Base-by-base conservation (phyloP, 2,329 filamentous ascomycete species). In the Nannizzia gypsea region DNA sequence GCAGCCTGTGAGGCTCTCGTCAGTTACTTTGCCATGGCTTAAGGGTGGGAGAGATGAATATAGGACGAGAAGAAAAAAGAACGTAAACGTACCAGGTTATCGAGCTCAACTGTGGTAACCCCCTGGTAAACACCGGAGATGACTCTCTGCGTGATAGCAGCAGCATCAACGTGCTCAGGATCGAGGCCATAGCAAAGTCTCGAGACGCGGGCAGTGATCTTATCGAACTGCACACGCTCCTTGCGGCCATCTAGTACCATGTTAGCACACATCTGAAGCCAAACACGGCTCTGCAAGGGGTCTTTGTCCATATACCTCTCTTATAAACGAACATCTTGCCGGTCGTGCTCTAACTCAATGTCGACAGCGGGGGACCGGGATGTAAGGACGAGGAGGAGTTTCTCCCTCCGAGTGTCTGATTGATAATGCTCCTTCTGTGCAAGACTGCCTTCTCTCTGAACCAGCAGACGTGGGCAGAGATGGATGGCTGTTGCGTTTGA, bases 211-310 rank as follows among this genome's bases (percentile, higher is more conserved):
- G 93, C 93, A 71, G 93, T 97, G 83, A 99, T 99, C 81, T 99
- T 99, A 83, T 99, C 93, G 80, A 99, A 99, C 76, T 99, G 93
- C 66, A 99, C 93, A 76, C 93, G 93, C 83, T 99, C 93, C 81
- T 97, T 96, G 81, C 93, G 93, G 78, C 92, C 92, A 83, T 99
- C 93, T 97, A 68, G 40, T 56, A 52, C 62, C 6, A 8, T 4
- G 26, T 38, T 36, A 36, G 54, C 55, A 38, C 36, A 38, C 40
- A 31, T 57, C 54, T 13, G n/a, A 31, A 48, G 20, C 40, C 24
- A 40, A 57, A 13, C 9, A 13, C 28, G 48, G 26, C 24, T 11
- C 17, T 26, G 13, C 26, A 20, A 58, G 55, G 36, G 20, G 34
- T 57, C 34, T 56, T 3, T 6, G n/a, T 11, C 8, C 11, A 40